phyloP scores from a whole-genome alignment of 2,329 filamentous ascomycete species.

The Aaosphaeria pasadenensis region DNA sequence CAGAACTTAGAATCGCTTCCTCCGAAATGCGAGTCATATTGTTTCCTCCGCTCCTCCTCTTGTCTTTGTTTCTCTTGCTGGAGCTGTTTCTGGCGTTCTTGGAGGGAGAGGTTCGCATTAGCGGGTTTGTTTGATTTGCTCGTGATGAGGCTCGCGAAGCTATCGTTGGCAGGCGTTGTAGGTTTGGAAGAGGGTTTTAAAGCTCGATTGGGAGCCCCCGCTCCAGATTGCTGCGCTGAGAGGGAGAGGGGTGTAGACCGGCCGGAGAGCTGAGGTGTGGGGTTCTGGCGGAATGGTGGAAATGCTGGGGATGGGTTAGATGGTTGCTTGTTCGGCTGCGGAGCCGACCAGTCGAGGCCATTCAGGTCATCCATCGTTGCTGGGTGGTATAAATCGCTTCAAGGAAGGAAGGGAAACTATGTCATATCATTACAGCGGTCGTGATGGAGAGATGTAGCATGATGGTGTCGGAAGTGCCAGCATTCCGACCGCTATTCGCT shows the following conservation, averaged over 20 bases:
- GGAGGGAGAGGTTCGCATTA: conserved; percentile 66
- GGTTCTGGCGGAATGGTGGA: conserved; percentile 35
- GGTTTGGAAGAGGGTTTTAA: conserved; percentile 52
- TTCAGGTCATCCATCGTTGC: conserved; percentile 48
- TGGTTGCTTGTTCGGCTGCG: conserved; percentile 18
- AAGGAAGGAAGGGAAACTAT: conserved; percentile 2
- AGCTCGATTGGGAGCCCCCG: conserved; percentile 35
- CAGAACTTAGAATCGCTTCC: conserved; percentile 65
- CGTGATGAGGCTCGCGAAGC: conserved; percentile 73
- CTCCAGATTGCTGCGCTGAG: conserved; percentile 39
- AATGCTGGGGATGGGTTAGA: conserved; percentile 26
- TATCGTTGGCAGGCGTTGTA: conserved; percentile 57
- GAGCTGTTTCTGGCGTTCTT: conserved; percentile 65
- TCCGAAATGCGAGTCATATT: conserved; percentile 75
- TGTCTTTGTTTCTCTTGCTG: conserved; percentile 76
- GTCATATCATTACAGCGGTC: conserved; percentile 21
- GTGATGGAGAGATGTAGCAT: conserved; percentile 2
- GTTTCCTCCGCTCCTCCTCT: conserved; percentile 69
- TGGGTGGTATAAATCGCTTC: neutral
- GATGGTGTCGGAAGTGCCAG: neutral
- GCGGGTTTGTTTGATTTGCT: conserved; percentile 57
- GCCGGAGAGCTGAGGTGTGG: conserved; percentile 39
- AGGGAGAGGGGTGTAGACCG: conserved; percentile 39
- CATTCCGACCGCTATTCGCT: too few relatives aligned
- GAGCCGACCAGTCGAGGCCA: conserved; percentile 47